Evolutionary conservation across 495 filamentous ascomycete species (phyloP), one percentile per base, ranked within the genome.

Genomic region (Pyrenula aspistea): DNA sequence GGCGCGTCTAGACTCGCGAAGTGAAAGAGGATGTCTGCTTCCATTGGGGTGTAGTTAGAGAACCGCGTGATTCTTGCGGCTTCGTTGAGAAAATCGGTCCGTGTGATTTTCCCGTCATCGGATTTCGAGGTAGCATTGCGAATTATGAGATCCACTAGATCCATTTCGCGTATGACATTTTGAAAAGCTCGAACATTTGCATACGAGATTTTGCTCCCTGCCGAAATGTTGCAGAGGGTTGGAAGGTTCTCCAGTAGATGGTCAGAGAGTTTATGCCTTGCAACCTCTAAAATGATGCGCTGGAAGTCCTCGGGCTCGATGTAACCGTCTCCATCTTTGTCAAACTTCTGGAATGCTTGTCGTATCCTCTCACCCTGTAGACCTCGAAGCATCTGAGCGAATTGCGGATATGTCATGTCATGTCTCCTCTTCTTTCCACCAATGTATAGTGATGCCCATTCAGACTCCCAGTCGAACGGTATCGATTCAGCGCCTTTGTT

Each of bases 21-120:
- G 70, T 98, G 93, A 77, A 98, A 98, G 19, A 98, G 79, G 61
- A 98, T 97, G 67, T 97, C 93, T 2, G 94, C 93, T 69, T 98
- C 93, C 92, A 98, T 96, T 1, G 93, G 93, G 0, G 93, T 96
- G 71, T 96, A 96, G 0, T 93, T 77, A 2, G 90, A 90, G 72
- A 96, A 98, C 21, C 94, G 83, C 22, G 91, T 93, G 62, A 91
- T 82, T 48, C 83, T 83, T 22, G 92, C 84, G 20, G 93, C 93
- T 71, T 96, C 91, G 71, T 96, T 95, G 51, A 98, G 73, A 71
- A 98, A 98, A 62, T 97, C 93, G 19, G 89, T 81, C 24, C 89
- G 81, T 2, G 92, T 95, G 65, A 98, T 96, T 72, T 88, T 95
- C 55, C 90, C 91, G 62, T 98, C 93, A 4, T 68, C 61, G 64